Evolutionary conservation across 805 yeast species (phyloP).

Genomic region (Teunomyces barrocoloradensis): DNA sequence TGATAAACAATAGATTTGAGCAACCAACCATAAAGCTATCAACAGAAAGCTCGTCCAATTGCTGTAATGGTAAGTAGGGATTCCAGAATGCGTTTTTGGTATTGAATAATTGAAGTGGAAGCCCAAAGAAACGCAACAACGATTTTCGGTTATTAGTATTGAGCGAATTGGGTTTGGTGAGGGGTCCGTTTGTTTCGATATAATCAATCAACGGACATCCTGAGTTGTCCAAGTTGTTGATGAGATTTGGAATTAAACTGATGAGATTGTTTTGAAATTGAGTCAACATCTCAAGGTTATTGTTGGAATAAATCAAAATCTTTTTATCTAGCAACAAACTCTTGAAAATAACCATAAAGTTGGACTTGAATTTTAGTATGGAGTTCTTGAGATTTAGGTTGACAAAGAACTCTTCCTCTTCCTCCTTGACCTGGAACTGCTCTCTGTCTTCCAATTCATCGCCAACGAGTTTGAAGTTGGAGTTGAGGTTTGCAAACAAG

Average conservation of each 20-base stretch:
- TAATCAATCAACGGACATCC: constrained; percentile 73
- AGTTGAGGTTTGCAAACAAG: constrained; percentile 63
- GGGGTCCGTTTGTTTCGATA: constrained; percentile 46
- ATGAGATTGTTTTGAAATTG: constrained; percentile 80
- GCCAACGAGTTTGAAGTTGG: constrained; percentile 20
- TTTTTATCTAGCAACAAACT: constrained; percentile 72
- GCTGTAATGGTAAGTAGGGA: constrained; percentile 94
- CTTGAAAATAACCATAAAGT: constrained; percentile 68
- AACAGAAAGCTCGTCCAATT: constrained; percentile 66
- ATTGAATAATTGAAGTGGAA: constrained; percentile 84
- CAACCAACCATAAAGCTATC: constrained; percentile 77
- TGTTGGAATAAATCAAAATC: constrained; percentile 69
- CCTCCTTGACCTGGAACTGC: constrained; percentile 16
- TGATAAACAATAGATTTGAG: constrained; percentile 76
- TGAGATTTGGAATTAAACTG: constrained; percentile 76
- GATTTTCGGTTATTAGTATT: constrained; percentile 78
- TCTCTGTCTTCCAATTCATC: constrained; percentile 18
- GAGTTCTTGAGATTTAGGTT: constrained; percentile 73
- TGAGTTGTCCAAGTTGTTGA: constrained; percentile 68
- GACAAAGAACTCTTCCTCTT: constrained; percentile 44
- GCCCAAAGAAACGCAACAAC: constrained; percentile 74
- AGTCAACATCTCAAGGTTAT: constrained; percentile 76
- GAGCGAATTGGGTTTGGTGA: constrained; percentile 62
- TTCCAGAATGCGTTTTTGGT: constrained; percentile 79
- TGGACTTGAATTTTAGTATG: constrained; percentile 54